Base-by-base conservation (phyloP, 2,329 filamentous ascomycete species). In the Alternaria sp. region DNA sequence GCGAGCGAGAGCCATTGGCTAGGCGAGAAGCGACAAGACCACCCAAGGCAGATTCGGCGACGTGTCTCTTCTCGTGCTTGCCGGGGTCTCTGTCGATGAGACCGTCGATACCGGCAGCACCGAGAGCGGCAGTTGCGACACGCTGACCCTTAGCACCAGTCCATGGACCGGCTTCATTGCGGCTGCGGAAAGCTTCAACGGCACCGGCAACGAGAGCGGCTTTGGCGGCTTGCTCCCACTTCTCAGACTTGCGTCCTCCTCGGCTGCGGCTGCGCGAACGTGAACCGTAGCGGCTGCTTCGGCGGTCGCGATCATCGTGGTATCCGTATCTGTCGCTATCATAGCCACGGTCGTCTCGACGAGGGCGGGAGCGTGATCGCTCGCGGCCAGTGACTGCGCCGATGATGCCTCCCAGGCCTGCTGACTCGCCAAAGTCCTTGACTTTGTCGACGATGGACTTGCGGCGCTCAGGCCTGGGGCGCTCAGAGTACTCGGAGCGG, bases 91-190 rank as follows among this genome's bases (percentile, higher is more conserved):
- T 82, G 66, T 88, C 86, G 56, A 89, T 82, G 40, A 93, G 85
- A 24, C 88, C 89, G 76, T 97, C 92, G 61, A 97, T 90, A 57
- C 92, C 91, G 66, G 91, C 94, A 59, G 94, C 93, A 78, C 92
- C 90, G 28, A 88, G 78, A 34, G 94, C 94, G 46, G 93, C 93
- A 23, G 94, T 97, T 48, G 96, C 85, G 60, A 98, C 87, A 51
- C 94, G 92, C 81, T 93, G 95, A 66, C 93, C 92, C 80, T 97
- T 97, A 63, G 91, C 90, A 36, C 93, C 94, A 63, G 89, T 90
- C 93, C 93, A 97, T 41, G 89, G 86, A 54, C 94, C 94, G 2
- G 92, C 90, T 62, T 95, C 90, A 71, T 94, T 96, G 75, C 93
- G 89, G 56, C 93, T 89, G 61, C 92, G 90, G 83, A 96, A 96